Evolutionary conservation across 179 eudicot genomes (phyloP).

Genomic region (Monotropa hypopitys): DNA sequence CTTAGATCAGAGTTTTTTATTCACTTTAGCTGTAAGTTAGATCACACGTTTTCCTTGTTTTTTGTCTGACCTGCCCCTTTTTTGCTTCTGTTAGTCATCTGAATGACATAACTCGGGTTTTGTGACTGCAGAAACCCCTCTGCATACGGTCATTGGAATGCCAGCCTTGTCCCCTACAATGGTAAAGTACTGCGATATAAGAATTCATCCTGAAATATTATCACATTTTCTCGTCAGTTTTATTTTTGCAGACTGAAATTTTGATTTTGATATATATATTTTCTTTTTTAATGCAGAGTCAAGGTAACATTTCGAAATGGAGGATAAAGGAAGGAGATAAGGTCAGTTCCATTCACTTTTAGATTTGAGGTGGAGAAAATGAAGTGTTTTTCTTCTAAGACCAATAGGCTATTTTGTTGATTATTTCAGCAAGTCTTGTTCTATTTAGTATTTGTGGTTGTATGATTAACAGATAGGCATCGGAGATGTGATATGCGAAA

Average conservation of each 20-base stretch:
- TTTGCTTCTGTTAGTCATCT: not conserved
- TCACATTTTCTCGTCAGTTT: not conserved
- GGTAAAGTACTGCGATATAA: constrained; percentile 26
- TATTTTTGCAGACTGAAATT: not conserved
- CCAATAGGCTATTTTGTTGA: not conserved
- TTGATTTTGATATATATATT: not conserved
- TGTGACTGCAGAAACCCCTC: constrained; percentile 38
- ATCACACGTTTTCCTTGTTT: not conserved
- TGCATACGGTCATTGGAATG: constrained; percentile 48
- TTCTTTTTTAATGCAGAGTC: constrained; percentile 28
- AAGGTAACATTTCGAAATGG: constrained; percentile 76
- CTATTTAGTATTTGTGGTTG: not conserved
- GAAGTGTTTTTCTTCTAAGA: not conserved
- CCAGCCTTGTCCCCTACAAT: constrained; percentile 82
- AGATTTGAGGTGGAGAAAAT: constrained; percentile 2
- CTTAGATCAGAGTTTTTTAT: not conserved
- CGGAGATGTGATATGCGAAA: constrained; percentile 68
- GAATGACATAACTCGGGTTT: not conserved
- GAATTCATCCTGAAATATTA: not conserved
- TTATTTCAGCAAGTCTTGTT: constrained; percentile 6
- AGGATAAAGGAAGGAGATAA: constrained; percentile 72
- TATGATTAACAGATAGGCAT: constrained; percentile 39
- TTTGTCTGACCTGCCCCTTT: not conserved
- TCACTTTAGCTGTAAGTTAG: not conserved
- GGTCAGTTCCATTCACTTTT: constrained; percentile 27